phyloP scores from a whole-genome alignment of 202 grass and related monocot genomes.

The Dendrocalamus latiflorus region DNA sequence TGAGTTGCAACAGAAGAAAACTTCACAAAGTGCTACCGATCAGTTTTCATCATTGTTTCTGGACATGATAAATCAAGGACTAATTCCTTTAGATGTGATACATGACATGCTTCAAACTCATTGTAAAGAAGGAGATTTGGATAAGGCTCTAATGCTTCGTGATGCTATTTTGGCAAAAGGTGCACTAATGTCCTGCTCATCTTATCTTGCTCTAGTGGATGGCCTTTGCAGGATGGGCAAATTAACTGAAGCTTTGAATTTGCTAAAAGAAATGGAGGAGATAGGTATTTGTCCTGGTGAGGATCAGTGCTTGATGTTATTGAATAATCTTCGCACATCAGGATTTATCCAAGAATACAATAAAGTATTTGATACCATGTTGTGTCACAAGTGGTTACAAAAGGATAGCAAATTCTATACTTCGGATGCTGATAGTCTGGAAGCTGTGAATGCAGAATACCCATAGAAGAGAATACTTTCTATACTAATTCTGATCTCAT shows the following conservation, averaged over 20 bases:
- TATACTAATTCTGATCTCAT: neutral
- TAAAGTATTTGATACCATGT: conserved; percentile 38
- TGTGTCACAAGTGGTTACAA: conserved; percentile 34
- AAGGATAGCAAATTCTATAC: conserved; percentile 23
- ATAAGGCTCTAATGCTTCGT: conserved; percentile 39
- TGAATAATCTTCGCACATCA: conserved; percentile 26
- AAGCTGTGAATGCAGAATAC: conserved; percentile 22
- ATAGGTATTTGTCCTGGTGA: conserved; percentile 19
- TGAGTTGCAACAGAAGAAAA: no score
- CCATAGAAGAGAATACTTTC: neutral
- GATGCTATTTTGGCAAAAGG: conserved; percentile 33
- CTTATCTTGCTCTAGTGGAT: conserved; percentile 33
- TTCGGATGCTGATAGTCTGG: conserved; percentile 4
- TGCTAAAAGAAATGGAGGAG: conserved; percentile 46
- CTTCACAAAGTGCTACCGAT: conserved; percentile 7
- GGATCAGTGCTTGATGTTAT: conserved; percentile 21
- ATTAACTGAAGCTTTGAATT: no score
- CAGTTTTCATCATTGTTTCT: conserved; percentile 33
- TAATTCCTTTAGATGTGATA: conserved; percentile 32
- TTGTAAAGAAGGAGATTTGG: conserved; percentile 31
- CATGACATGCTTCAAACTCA: conserved; percentile 27
- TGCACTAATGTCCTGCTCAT: neutral
- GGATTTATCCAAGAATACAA: conserved; percentile 42
- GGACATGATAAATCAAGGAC: conserved; percentile 31
- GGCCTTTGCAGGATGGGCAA: no score